A percentile compares a stretch with the other conserved stretches of the same genome.
Conservation (phyloP, 1,284 basidiomycete species). For the Cystobasidium slooffiae region DNA sequence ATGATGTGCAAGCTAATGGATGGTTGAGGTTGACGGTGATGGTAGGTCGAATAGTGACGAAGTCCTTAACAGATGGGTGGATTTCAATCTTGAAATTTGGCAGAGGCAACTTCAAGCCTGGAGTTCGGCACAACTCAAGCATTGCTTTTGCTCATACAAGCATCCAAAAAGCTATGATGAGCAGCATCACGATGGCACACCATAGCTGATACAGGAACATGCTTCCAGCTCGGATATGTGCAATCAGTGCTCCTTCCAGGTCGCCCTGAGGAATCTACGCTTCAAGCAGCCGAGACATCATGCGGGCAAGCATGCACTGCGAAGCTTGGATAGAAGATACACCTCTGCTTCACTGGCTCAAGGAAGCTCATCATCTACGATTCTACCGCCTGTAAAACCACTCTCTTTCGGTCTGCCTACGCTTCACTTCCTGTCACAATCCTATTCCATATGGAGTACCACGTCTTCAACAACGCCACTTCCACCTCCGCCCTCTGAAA, state of each 20-base stretch:
- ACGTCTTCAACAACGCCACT: background rate
- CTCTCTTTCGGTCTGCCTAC: background rate
- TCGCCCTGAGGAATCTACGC: slow-evolving; percentile 16
- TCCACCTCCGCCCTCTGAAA: background rate
- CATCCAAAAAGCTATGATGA: background rate
- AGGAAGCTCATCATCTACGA: background rate
- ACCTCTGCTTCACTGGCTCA: background rate
- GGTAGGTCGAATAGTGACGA: background rate
- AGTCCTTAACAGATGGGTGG: background rate
- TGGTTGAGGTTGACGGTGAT: background rate
- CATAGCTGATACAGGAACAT: background rate
- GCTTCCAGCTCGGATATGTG: slow-evolving; percentile 22
- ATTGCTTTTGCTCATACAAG: background rate
- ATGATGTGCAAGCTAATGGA: background rate
- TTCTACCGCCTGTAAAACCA: background rate
- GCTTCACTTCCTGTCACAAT: slow-evolving; percentile 11
- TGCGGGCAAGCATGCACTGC: background rate
- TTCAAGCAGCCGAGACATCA: slow-evolving; percentile 6
- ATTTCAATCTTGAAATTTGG: slow-evolving; percentile 17
- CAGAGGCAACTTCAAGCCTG: slow-evolving; percentile 1
- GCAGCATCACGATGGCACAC: too few relatives aligned
- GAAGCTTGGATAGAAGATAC: background rate
- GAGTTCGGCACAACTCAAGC: background rate
- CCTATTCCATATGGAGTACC: slow-evolving; percentile 22
- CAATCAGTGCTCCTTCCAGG: slow-evolving; percentile 32